Evolutionary conservation across 805 yeast genomes (phyloP).

Genomic region (Yamadazyma sp.): DNA sequence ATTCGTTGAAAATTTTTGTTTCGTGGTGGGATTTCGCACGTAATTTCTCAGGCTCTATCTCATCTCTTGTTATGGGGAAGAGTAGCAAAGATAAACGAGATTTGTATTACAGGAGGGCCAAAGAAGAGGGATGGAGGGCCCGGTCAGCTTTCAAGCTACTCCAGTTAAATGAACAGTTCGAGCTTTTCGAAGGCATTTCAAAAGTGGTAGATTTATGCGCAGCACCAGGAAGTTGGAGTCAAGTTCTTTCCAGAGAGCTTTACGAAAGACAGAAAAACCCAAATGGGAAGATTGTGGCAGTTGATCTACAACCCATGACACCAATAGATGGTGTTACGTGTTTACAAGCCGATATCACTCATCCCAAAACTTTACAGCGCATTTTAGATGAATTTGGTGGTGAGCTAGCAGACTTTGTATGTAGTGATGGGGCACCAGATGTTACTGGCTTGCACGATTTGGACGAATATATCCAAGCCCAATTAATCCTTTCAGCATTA

Average conservation of each 20-base stretch:
- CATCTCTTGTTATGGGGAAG: slow-evolving; percentile 68
- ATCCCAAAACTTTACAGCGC: slow-evolving; percentile 78
- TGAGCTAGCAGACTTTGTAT: slow-evolving; percentile 90
- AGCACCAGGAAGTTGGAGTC: slow-evolving; percentile 97
- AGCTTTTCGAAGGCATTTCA: slow-evolving; percentile 66
- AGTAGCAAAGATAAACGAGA: slow-evolving; percentile 94
- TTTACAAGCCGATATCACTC: slow-evolving; percentile 95
- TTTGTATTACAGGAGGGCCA: slow-evolving; percentile 87
- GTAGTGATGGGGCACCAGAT: slow-evolving; percentile 98
- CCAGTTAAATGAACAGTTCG: slow-evolving; percentile 88
- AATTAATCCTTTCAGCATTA: slow-evolving; percentile 84
- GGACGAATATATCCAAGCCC: slow-evolving; percentile 97
- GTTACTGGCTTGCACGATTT: slow-evolving; percentile 96
- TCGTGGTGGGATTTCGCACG: neutral
- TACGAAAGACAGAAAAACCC: slow-evolving; percentile 41
- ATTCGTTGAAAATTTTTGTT: slow-evolving; percentile 9
- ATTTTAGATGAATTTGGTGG: slow-evolving; percentile 86
- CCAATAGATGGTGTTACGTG: slow-evolving; percentile 91
- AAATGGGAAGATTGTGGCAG: slow-evolving; percentile 81
- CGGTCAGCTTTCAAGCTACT: slow-evolving; percentile 92
- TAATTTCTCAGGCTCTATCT: slow-evolving; percentile 5
- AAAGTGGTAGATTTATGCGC: slow-evolving; percentile 97
- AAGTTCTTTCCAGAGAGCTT: slow-evolving; percentile 76
- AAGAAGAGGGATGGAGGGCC: slow-evolving; percentile 98
- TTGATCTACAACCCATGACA: slow-evolving; percentile 95